Evolutionary conservation across 768 basidiomycete genomes (phyloP).

Genomic region (Leccinellum albellum): DNA sequence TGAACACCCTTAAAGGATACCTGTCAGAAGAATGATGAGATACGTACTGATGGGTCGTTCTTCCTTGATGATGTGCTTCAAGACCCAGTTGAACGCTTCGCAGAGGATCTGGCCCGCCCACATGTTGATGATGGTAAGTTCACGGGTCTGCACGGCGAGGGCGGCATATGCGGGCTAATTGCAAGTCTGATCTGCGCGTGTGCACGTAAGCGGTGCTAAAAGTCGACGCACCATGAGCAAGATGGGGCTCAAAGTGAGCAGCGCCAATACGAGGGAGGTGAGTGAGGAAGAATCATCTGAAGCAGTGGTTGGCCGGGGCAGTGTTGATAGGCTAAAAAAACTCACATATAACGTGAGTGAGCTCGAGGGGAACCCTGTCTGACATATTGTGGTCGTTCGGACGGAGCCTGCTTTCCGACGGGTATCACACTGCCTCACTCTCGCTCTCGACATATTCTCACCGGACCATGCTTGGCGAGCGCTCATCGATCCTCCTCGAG

Average conservation of each 20-base stretch:
- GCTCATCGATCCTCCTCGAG: not conserved
- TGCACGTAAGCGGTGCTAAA: not conserved
- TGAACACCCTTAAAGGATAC: not conserved
- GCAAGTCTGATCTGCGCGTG: conserved; percentile 3
- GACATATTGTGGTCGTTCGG: conserved; percentile 1
- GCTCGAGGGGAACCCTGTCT: conserved; percentile 48
- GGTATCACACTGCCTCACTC: not conserved
- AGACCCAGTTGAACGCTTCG: conserved; percentile 63
- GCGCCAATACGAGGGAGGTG: conserved; percentile 53
- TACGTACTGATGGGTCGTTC: conserved; percentile 62
- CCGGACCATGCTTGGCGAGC: not conserved
- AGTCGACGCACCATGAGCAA: conserved; percentile 60
- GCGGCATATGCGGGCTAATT: conserved; percentile 74
- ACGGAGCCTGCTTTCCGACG: not conserved
- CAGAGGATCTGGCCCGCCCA: conserved; percentile 76
- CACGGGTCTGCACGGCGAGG: conserved; percentile 70
- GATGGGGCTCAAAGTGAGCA: conserved; percentile 67
- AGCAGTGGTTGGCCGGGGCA: conserved; percentile 4
- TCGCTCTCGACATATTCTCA: not conserved
- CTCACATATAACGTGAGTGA: conserved; percentile 68
- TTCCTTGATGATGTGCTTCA: conserved; percentile 67
- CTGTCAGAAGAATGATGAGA: not conserved
- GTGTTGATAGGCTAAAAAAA: not conserved
- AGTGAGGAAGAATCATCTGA: conserved; percentile 61
- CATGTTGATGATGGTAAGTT: conserved; percentile 78